Conservation (phyloP, 192 early-diverging fungal genomes). For the Rhizophlyctis rosea region DNA sequence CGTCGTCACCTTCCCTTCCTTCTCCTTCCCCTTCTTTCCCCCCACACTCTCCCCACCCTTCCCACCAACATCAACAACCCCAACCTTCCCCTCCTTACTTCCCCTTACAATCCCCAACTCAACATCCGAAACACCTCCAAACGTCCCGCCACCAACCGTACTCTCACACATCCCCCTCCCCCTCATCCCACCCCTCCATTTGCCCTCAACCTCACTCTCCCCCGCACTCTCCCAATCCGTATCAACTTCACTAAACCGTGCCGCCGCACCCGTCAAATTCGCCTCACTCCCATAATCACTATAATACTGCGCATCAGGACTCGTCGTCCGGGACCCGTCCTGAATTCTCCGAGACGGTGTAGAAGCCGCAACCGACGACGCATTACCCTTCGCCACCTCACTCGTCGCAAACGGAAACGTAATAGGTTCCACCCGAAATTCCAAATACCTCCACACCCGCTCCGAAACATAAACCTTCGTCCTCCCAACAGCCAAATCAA, state of each 20-base stretch:
- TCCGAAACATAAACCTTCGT: constrained; percentile 70
- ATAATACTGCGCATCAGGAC: not conserved
- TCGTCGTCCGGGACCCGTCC: not conserved
- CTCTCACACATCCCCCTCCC: not conserved
- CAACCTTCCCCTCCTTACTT: not conserved
- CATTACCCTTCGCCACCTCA: not conserved
- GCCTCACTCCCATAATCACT: not conserved
- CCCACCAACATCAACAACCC: not conserved
- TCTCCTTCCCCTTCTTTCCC: not conserved
- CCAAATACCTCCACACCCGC: constrained; percentile 74
- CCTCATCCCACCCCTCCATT: not conserved
- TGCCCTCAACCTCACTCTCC: constrained; percentile 37
- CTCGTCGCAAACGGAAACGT: constrained; percentile 40
- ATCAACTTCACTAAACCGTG: not conserved
- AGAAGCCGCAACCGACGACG: not conserved
- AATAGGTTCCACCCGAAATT: constrained; percentile 65
- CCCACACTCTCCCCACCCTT: not conserved
- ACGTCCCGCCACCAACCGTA: not conserved
- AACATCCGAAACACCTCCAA: not conserved
- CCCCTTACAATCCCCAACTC: not conserved
- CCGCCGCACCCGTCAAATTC: not conserved
- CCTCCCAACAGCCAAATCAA: constrained; percentile 20
- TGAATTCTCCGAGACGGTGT: too few species aligned
- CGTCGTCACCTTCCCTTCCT: constrained; percentile 4
- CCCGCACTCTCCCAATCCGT: constrained; percentile 27